Evolutionary conservation across 495 filamentous ascomycete species (phyloP).

Genomic region (Diplogelasinospora grovesii): DNA sequence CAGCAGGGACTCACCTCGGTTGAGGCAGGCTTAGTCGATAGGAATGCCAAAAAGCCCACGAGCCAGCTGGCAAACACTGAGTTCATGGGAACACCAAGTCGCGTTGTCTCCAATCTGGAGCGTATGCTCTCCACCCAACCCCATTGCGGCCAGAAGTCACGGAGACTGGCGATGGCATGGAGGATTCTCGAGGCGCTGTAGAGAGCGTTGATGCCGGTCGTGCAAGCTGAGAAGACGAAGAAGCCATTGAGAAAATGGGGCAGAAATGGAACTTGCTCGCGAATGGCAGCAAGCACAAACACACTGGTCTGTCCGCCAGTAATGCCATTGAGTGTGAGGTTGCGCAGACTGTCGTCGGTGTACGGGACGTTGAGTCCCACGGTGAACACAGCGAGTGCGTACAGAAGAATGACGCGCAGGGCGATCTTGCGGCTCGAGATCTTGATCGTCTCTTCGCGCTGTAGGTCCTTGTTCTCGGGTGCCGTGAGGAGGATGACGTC

Average conservation of each 20-base stretch:
- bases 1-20: slow-evolving; percentile 15
- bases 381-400: slow-evolving; percentile 29
- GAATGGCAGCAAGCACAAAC: slow-evolving; percentile 32
- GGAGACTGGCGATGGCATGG: slow-evolving; percentile 33
- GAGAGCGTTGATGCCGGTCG: slow-evolving; percentile 29
- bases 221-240: slow-evolving; percentile 36
- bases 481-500: slow-evolving; percentile 35
- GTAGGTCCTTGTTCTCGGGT: slow-evolving; percentile 34
- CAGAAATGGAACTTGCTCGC: slow-evolving; percentile 22
- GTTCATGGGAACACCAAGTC: slow-evolving; percentile 38
- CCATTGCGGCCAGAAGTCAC: slow-evolving; percentile 32
- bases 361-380: slow-evolving; percentile 36
- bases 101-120: slow-evolving; percentile 34
- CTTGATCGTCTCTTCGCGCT: slow-evolving; percentile 36
- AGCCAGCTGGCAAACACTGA: slow-evolving; percentile 36
- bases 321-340: slow-evolving; percentile 15
- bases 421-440: slow-evolving; percentile 34
- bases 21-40: slow-evolving; percentile 24
- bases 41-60: slow-evolving; percentile 36
- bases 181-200: slow-evolving; percentile 33
- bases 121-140: slow-evolving; percentile 17
- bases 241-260: slow-evolving; percentile 37
- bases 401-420: slow-evolving; percentile 35
- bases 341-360: slow-evolving; percentile 16
- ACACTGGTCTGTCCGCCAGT: slow-evolving; percentile 31